Base-by-base conservation (phyloP, 2,329 filamentous ascomycete genomes). In the Tolypocladium capitatum region DNA sequence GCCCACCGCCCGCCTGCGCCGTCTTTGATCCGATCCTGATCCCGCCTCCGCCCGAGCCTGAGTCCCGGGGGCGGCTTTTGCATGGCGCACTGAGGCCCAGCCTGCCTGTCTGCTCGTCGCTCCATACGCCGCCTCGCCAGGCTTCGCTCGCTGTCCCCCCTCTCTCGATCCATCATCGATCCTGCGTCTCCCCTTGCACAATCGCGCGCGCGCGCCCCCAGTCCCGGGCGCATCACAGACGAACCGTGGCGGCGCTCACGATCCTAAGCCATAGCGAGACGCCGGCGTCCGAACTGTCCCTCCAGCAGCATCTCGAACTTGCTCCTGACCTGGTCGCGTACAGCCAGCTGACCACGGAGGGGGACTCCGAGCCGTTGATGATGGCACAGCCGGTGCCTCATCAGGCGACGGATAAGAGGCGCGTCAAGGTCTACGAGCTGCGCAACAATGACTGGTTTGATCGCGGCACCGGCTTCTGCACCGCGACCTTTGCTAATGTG, bases 381-480 rank as follows among this genome's bases (percentile, higher is more conserved):
- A 83, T 83, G 80, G 80, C 80, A 78, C 79, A 82, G 72, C 69
- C 72, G 59, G 78, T 81, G 78, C 78, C 78, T 78, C 78, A 80
- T 77, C 76, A 74, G 70, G 69, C 74, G 66, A 75, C 75, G 66
- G 78, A 82, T 61, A 80, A 74, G 69, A 81, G 78, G 67, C 78
- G 92, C 75, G 92, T 97, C 68, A 98, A 98, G 75, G 92, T 98
- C 64, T 98, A 98, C 68, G 92, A 97, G 73, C 78, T 98, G 60
- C 88, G 87, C 67, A 89, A 95, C 70, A 95, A 94, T 76, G 92
- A 97, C 80, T 98, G 92, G 92, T 96, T 91, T 65, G 92, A 98
- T 70, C 79, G 91, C 61, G 92, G 92, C 54, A 98, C 92, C 43
- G 92, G 92, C 53, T 96, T 96, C 67, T 97, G 92, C 66, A 86